Evolutionary conservation across 1,139 yeast species (phyloP), one percentile per base, ranked within the genome.

Genomic region (Saccharomyces uvarum): DNA sequence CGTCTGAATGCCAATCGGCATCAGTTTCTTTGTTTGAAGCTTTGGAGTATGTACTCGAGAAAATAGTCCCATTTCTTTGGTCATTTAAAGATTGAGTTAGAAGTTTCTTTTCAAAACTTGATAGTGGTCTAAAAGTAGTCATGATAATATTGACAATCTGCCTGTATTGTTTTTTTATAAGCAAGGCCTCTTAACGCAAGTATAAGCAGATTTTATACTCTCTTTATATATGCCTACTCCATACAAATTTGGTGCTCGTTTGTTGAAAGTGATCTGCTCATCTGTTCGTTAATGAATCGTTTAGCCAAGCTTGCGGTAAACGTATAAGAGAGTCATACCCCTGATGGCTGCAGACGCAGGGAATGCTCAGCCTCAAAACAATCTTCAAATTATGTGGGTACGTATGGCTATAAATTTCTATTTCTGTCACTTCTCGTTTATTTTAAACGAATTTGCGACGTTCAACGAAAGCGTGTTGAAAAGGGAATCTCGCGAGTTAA

Each of bases 41-140:
- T 38, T 38, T 38, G 1, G 44, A 38, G 9, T 38, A 38, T 38
- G 44, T 38, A 4, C 44, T 38, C 13, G 44, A 38, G 51, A 64
- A 66, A 0, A 64, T 54, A 9, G 61, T 59, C 21, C 70, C 70
- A 56, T 65, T 66, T 51, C 63, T 57, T 31, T 59, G 51, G 14
- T 60, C 60, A 38, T 61, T 63, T 2, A 61, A 47, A 3, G 63
- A 57, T 51, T 66, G 64, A 9, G 57, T 44, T 11, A 65, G 55
- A 26, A 65, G 42, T 51, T 59, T 63, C 53, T 60, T 63, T 55
- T 67, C 69, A 42, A 56, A 63, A 13, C 60, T 57, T 32, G 65
- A 58, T 38, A 67, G 52, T n/a, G 59, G 50, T 60, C 70, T 64
- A 14, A 48, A 50, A 28, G 47, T 44, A 2, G 48, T 31, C 26